A percentile compares a stretch with the other conserved stretches of the same genome.
Conservation (phyloP, 495 filamentous ascomycete genomes). For the Glarea lozoyensis region DNA sequence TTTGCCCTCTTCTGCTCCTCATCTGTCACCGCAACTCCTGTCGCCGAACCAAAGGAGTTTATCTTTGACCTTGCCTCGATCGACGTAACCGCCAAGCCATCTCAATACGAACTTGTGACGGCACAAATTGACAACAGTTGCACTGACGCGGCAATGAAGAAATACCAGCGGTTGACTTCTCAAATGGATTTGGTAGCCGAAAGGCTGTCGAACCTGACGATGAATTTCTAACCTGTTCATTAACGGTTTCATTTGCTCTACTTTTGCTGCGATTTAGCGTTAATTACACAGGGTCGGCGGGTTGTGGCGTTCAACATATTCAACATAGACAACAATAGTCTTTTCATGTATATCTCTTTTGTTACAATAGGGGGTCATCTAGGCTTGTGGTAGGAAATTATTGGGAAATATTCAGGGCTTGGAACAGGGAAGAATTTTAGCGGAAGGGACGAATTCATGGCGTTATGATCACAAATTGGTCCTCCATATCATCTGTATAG, state of each 20-base stretch:
- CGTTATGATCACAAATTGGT: too few relatives aligned
- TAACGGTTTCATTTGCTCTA: neutral
- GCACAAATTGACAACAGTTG: slow-evolving; percentile 35
- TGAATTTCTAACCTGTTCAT: slow-evolving; percentile 22
- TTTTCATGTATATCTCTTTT: too few relatives aligned
- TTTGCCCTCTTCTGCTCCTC: slow-evolving; percentile 46
- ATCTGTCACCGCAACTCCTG: slow-evolving; percentile 12
- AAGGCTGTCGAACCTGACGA: slow-evolving; percentile 29
- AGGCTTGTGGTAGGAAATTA: too few relatives aligned
- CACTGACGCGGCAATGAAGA: slow-evolving; percentile 26
- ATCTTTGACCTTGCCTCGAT: slow-evolving; percentile 24
- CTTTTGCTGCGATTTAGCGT: slow-evolving; percentile 21
- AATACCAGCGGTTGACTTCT: slow-evolving; percentile 31
- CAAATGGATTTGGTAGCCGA: slow-evolving; percentile 30
- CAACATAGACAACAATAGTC: too few relatives aligned
- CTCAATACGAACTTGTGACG: slow-evolving; percentile 48
- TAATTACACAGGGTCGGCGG: too few relatives aligned
- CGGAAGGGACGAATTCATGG: too few relatives aligned
- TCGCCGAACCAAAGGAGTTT: slow-evolving; percentile 6
- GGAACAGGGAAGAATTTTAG: too few relatives aligned
- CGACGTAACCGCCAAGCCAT: slow-evolving; percentile 45
- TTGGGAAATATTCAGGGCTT: too few relatives aligned
- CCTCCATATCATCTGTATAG: too few relatives aligned
- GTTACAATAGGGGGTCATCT: too few relatives aligned
- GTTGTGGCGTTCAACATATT: too few relatives aligned